These are phyloP conservation scores for Bolboschoenoplectus hybrid DNA, from an alignment of 202 grass and related monocot species.

Conservation along the genomic window DNA sequence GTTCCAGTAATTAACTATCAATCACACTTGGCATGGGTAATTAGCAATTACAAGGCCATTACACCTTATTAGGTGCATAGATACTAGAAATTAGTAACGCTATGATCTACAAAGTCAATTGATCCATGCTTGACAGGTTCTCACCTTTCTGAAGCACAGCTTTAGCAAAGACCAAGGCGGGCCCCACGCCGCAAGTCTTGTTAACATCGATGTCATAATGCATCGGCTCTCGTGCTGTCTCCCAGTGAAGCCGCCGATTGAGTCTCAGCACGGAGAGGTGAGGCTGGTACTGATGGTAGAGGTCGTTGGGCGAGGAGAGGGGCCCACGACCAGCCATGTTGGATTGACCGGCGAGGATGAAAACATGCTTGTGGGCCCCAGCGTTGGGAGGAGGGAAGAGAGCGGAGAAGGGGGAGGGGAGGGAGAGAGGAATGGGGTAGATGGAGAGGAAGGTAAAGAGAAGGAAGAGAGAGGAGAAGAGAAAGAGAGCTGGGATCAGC, in stretches of 20 bases:
- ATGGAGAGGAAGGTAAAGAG: conserved; percentile 26
- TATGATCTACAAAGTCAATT: not conserved
- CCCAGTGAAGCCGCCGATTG: conserved; percentile 56
- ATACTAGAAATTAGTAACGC: not conserved
- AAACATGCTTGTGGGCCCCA: conserved; percentile 52
- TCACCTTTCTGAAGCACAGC: conserved; percentile 48
- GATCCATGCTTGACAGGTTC: not conserved
- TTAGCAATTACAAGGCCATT: not conserved
- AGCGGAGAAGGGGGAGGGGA: conserved; percentile 6
- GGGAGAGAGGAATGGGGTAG: conserved; percentile 14
- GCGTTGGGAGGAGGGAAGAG: conserved; percentile 47
- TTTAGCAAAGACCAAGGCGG: conserved; percentile 81
- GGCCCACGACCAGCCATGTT: conserved; percentile 80
- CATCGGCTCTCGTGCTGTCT: conserved; percentile 67
- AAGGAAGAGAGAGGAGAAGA: conserved; percentile 34
- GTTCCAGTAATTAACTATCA: not conserved
- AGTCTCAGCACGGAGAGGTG: conserved; percentile 64
- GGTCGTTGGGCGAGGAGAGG: not conserved
- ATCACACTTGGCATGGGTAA: not conserved
- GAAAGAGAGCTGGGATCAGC: conserved; percentile 41
- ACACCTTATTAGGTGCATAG: not conserved
- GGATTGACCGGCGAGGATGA: conserved; percentile 75
- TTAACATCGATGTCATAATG: conserved; percentile 81
- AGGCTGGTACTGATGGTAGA: conserved; percentile 43
- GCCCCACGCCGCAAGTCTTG: conserved; percentile 87